These are phyloP conservation scores for Beauveria brongniartii DNA, from an alignment of 2,329 filamentous ascomycete species.

Conservation along the genomic window DNA sequence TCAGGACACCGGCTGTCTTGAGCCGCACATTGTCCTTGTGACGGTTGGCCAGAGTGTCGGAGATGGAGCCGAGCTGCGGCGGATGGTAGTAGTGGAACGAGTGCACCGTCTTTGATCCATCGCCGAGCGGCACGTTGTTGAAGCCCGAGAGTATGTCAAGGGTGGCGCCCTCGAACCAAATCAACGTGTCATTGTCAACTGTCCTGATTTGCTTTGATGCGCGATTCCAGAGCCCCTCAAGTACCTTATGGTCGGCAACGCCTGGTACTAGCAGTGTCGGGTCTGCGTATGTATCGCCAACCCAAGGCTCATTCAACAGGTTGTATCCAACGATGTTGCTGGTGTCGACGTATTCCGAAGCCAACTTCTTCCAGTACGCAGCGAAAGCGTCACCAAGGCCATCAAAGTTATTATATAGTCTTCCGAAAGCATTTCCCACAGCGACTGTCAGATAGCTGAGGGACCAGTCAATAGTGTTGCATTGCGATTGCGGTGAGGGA, in stretches of 20 bases:
- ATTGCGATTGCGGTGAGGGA: slow-evolving; percentile 12
- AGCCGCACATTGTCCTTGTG: slow-evolving; percentile 14
- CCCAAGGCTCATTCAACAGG: slow-evolving; percentile 16
- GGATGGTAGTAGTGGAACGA: slow-evolving; percentile 16
- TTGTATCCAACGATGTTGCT: slow-evolving; percentile 15
- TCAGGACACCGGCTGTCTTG: slow-evolving; percentile 14
- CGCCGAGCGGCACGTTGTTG: slow-evolving; percentile 15
- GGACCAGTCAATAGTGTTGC: slow-evolving; percentile 13
- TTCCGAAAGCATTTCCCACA: slow-evolving; percentile 14
- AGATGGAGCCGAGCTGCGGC: slow-evolving; percentile 14
- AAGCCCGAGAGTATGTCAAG: slow-evolving; percentile 15
- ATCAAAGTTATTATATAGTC: slow-evolving; percentile 15
- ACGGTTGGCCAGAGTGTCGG: slow-evolving; percentile 12
- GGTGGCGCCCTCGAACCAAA: slow-evolving; percentile 16
- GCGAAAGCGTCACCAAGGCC: slow-evolving; percentile 16
- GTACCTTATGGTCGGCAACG: slow-evolving; percentile 12
- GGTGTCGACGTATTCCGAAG: slow-evolving; percentile 11
- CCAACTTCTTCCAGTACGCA: slow-evolving; percentile 15
- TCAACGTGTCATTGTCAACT: slow-evolving; percentile 15
- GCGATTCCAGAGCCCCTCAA: slow-evolving; percentile 16
- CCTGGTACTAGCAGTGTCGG: slow-evolving; percentile 14
- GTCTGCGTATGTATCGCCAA: slow-evolving; percentile 14
- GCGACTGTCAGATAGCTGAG: slow-evolving; percentile 14
- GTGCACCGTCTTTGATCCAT: slow-evolving; percentile 15
- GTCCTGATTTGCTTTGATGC: slow-evolving; percentile 13